These are phyloP conservation scores for Aspergillus japonicus DNA, from an alignment of 2,329 filamentous ascomycete species.

Conservation along the genomic window DNA sequence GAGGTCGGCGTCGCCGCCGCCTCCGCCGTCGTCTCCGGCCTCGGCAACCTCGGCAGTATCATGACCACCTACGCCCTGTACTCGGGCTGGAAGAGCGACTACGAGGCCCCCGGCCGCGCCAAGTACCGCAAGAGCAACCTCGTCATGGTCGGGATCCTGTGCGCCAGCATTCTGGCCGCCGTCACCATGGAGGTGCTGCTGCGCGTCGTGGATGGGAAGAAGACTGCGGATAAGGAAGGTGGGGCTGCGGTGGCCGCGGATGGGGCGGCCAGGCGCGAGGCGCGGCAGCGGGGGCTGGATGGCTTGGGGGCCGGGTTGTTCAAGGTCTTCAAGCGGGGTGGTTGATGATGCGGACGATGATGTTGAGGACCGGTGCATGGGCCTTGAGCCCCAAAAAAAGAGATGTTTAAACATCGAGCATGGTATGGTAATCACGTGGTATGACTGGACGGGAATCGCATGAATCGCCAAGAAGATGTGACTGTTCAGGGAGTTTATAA, in stretches of 20 bases:
- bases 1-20: slow-evolving; percentile 89
- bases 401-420: no score
- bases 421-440: no score
- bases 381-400: not conserved
- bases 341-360: no score
- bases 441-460: no score
- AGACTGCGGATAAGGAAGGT: slow-evolving; percentile 15
- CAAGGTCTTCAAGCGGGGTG: slow-evolving; percentile 7
- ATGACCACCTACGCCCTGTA: slow-evolving; percentile 88
- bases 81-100: slow-evolving; percentile 79
- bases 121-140: slow-evolving; percentile 82
- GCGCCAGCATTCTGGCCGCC: slow-evolving; percentile 68
- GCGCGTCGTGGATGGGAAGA: slow-evolving; percentile 39
- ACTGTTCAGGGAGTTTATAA: no score
- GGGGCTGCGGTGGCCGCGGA: slow-evolving; percentile 21
- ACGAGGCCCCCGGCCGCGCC: slow-evolving; percentile 58
- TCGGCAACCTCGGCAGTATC: slow-evolving; percentile 83
- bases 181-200: slow-evolving; percentile 67
- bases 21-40: slow-evolving; percentile 77
- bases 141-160: slow-evolving; percentile 83
- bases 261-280: slow-evolving; percentile 38
- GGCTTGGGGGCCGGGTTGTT: slow-evolving; percentile 27
- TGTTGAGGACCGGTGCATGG: not conserved
- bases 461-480: no score
- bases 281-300: slow-evolving; percentile 36